Conservation (phyloP, 495 filamentous ascomycete species). For the Daldinia vernicosa region DNA sequence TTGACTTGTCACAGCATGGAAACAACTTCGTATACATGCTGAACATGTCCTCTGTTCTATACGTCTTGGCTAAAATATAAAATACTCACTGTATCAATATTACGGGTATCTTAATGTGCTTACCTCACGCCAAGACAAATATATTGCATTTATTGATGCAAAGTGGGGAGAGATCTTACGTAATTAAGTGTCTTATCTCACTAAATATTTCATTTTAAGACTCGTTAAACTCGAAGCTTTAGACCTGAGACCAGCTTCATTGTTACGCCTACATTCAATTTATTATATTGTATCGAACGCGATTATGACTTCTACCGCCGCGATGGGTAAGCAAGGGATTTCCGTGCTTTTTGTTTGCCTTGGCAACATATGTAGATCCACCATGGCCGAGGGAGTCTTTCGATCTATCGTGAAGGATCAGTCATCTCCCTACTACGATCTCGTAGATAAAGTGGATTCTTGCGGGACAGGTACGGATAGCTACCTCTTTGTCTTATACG, state of each 20-base stretch:
- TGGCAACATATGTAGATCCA: conserved; percentile 93
- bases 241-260: background rate
- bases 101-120: no score
- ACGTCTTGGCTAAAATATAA: no score
- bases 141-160: background rate
- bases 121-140: conserved; percentile 12
- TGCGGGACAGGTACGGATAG: conserved; percentile 74
- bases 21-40: no score
- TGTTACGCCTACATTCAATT: background rate
- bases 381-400: conserved; percentile 97
- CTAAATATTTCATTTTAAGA: background rate
- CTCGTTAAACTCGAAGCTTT: no score
- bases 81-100: no score
- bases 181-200: background rate
- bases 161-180: background rate
- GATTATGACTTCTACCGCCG: conserved; percentile 15
- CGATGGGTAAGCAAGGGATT: conserved; percentile 53
- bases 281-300: background rate
- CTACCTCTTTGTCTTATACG: background rate
- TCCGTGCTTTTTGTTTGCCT: conserved; percentile 95
- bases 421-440: conserved; percentile 59
- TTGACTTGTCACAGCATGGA: no score
- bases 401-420: conserved; percentile 68
- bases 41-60: no score
- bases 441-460: conserved; percentile 80